These are phyloP conservation scores for Linderina pennispora DNA, from an alignment of 192 early-diverging fungal genomes.

Conservation along the genomic window DNA sequence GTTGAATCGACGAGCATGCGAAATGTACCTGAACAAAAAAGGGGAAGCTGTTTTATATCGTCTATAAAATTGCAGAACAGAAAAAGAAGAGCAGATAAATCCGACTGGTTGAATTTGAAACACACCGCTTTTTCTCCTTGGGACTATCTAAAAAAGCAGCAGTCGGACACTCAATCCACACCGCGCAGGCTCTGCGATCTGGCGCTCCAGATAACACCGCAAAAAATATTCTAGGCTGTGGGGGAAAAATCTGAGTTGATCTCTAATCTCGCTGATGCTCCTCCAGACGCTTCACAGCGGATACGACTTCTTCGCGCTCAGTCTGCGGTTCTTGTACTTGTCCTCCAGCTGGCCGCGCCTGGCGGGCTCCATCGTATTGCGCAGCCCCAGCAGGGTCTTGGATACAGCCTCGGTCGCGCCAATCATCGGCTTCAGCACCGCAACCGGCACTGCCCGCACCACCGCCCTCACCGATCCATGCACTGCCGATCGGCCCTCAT, in stretches of 20 bases:
- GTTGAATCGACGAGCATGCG: too few relatives aligned
- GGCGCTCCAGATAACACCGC: too few relatives aligned
- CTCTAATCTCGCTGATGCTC: too few relatives aligned
- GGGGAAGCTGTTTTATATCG: too few relatives aligned
- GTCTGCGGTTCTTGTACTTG: slow-evolving; percentile 45
- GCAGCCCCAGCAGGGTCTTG: slow-evolving; percentile 83
- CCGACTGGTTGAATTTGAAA: not conserved
- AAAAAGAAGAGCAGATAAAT: slow-evolving; percentile 1
- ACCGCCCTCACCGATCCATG: slow-evolving; percentile 44
- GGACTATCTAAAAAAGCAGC: too few relatives aligned
- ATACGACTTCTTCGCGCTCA: slow-evolving; percentile 31
- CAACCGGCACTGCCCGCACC: slow-evolving; percentile 70
- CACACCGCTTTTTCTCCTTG: not conserved
- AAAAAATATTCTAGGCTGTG: too few relatives aligned
- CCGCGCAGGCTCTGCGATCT: too few relatives aligned
- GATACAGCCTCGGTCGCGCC: slow-evolving; percentile 90
- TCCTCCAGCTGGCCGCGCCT: slow-evolving; percentile 76
- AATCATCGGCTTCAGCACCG: slow-evolving; percentile 93
- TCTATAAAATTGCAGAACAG: too few relatives aligned
- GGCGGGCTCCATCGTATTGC: slow-evolving; percentile 84
- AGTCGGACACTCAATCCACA: too few relatives aligned
- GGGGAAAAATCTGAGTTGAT: too few relatives aligned
- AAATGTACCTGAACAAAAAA: too few relatives aligned
- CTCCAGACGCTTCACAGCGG: slow-evolving; percentile 5
- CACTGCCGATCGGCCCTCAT: slow-evolving; percentile 45